phyloP scores from a whole-genome alignment of 169 alveolate species.

The Plasmodium knowlesi region DNA sequence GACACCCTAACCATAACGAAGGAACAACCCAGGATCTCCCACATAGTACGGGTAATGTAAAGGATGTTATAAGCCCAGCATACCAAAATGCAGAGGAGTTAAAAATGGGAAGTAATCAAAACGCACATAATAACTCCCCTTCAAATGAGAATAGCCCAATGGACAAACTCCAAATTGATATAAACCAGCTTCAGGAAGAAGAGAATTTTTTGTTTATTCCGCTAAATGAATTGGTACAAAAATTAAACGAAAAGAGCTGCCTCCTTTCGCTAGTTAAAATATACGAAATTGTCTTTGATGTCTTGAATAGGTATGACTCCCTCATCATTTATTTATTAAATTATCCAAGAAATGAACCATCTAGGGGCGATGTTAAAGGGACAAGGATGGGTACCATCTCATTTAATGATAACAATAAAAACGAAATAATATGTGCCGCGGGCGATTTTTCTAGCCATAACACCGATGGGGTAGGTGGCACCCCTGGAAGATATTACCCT shows the following conservation, averaged over 20 bases:
- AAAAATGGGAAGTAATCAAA: neutral
- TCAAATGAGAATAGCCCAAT: neutral
- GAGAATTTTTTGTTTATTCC: constrained; percentile 72
- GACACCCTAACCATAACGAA: neutral
- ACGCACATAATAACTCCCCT: neutral
- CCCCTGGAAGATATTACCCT: neutral
- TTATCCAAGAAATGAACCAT: neutral
- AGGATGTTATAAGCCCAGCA: neutral
- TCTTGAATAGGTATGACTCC: constrained; percentile 51
- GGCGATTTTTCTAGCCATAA: neutral
- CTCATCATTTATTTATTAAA: constrained; percentile 49
- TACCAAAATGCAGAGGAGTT: neutral
- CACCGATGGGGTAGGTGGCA: neutral
- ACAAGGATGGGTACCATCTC: neutral
- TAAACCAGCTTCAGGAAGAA: constrained; percentile 28
- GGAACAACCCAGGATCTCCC: neutral
- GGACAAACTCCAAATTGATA: neutral
- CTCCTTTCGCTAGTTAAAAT: constrained; percentile 46
- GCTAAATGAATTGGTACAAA: constrained; percentile 45
- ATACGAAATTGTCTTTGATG: constrained; percentile 61
- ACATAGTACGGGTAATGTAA: neutral
- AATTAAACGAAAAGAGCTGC: constrained; percentile 49
- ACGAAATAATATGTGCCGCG: neutral
- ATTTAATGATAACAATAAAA: neutral
- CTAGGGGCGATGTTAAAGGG: neutral